These are phyloP conservation scores for Amylocarpus encephaloides DNA, from an alignment of 2,329 filamentous ascomycete genomes.

Conservation along the genomic window DNA sequence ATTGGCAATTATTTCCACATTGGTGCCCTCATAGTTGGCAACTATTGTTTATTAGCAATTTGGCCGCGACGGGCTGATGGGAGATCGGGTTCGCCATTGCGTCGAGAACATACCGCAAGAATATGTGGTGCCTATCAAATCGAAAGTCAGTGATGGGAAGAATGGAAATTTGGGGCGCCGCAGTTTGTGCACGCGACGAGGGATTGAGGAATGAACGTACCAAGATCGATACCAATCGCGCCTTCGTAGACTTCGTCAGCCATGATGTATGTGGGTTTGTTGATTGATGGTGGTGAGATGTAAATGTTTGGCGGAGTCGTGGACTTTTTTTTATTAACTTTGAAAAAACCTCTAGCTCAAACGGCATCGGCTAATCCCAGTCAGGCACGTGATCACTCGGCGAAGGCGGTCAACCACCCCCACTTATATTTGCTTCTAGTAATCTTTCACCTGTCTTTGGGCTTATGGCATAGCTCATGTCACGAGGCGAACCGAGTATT, in stretches of 20 bases:
- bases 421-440: not conserved
- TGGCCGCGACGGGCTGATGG: not conserved
- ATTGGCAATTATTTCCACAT: conserved; percentile 99
- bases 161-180: not conserved
- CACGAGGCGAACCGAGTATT: too few relatives aligned
- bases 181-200: not conserved
- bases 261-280: conserved; percentile 53
- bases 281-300: not conserved
- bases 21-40: conserved; percentile 97
- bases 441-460: too few relatives aligned
- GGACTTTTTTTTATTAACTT: not conserved
- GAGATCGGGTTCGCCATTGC: not conserved
- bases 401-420: not conserved
- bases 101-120: conserved; percentile 55
- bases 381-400: not conserved
- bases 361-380: not conserved
- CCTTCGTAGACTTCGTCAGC: conserved; percentile 98
- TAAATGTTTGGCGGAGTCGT: not conserved
- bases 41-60: conserved; percentile 41
- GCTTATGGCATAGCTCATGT: too few relatives aligned
- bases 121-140: conserved; percentile 83
- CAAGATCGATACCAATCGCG: conserved; percentile 99
- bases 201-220: conserved; percentile 47
- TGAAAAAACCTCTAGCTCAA: not conserved
- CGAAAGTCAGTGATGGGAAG: conserved; percentile 24